Percentiles rank a stretch among this genome's conserved stretches.
These are phyloP conservation scores for Byssoonygena ceratinophila DNA, from an alignment of 2,329 filamentous ascomycete genomes.

Conservation along the genomic window DNA sequence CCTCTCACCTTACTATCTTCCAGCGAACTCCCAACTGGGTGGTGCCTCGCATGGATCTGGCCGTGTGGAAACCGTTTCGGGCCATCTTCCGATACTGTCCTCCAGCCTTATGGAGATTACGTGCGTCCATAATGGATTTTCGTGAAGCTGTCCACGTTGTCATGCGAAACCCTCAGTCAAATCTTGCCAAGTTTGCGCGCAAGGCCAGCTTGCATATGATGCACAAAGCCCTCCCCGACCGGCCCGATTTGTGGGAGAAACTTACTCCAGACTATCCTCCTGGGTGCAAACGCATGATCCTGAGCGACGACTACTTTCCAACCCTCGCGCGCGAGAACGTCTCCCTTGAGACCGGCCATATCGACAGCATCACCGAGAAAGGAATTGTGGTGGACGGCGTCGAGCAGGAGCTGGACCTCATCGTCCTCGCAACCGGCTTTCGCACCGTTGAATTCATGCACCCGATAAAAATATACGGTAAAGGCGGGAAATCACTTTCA, in stretches of 20 bases:
- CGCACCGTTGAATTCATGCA: conserved; percentile 49
- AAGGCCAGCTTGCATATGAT: conserved; percentile 31
- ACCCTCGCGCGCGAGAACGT: conserved; percentile 41
- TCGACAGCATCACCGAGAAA: conserved; percentile 37
- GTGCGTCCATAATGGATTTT: conserved; percentile 46
- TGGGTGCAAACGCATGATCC: conserved; percentile 47
- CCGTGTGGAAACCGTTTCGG: conserved; percentile 36
- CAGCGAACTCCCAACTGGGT: conserved; percentile 52
- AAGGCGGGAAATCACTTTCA: conserved; percentile 33
- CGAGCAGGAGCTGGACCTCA: conserved; percentile 44
- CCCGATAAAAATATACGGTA: conserved; percentile 45
- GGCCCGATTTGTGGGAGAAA: conserved; percentile 43
- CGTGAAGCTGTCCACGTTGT: conserved; percentile 42
- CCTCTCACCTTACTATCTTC: conserved; percentile 43
- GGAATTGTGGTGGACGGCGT: conserved; percentile 40
- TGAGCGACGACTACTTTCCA: conserved; percentile 48
- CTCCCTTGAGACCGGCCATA: conserved; percentile 41
- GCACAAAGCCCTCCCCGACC: conserved; percentile 39
- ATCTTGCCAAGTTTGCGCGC: conserved; percentile 35
- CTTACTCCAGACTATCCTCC: conserved; percentile 45
- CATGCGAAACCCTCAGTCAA: conserved; percentile 32
- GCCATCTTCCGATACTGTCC: conserved; percentile 43
- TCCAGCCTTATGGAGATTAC: conserved; percentile 41
- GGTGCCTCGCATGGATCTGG: conserved; percentile 42
- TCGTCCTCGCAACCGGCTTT: conserved; percentile 52